phyloP scores from a whole-genome alignment of 805 yeast genomes.

The Metschnikowia cubensis region DNA sequence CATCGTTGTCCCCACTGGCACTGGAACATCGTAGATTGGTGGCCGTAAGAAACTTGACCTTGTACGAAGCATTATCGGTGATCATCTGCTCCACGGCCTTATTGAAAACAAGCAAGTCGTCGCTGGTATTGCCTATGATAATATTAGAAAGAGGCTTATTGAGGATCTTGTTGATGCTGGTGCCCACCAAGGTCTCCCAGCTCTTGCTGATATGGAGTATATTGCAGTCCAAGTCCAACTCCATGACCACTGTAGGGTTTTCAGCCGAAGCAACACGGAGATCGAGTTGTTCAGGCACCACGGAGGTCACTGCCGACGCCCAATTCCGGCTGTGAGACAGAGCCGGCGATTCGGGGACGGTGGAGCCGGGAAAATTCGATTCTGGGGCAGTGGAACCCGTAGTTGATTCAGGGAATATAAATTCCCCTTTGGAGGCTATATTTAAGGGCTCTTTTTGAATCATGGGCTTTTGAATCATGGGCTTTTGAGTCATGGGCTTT shows the following conservation, averaged over 20 bases:
- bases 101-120: slow-evolving; percentile 64
- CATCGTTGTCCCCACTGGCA: background rate
- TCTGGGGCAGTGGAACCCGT: background rate
- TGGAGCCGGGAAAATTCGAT: too few relatives aligned
- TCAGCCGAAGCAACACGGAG: slow-evolving; percentile 60
- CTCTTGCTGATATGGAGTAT: slow-evolving; percentile 70
- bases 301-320: slow-evolving; percentile 12
- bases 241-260: slow-evolving; percentile 77
- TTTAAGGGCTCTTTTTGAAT: too few relatives aligned
- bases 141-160: slow-evolving; percentile 56
- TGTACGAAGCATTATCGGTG: slow-evolving; percentile 68
- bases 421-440: too few relatives aligned
- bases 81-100: slow-evolving; percentile 70
- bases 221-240: slow-evolving; percentile 73
- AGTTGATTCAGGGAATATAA: too few relatives aligned
- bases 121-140: slow-evolving; percentile 56
- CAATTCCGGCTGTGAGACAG: background rate
- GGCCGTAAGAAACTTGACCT: slow-evolving; percentile 67
- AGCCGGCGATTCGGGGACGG: too few relatives aligned
- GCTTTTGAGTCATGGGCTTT: too few relatives aligned
- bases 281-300: slow-evolving; percentile 47
- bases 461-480: too few relatives aligned
- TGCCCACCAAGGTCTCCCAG: slow-evolving; percentile 80
- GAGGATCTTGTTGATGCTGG: slow-evolving; percentile 50
- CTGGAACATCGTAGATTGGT: slow-evolving; percentile 23